A percentile compares a stretch with the other conserved stretches of the same genome.
Evolutionary conservation across 2,329 filamentous ascomycete genomes (phyloP).

Genomic region (Xylariaceae sp.): DNA sequence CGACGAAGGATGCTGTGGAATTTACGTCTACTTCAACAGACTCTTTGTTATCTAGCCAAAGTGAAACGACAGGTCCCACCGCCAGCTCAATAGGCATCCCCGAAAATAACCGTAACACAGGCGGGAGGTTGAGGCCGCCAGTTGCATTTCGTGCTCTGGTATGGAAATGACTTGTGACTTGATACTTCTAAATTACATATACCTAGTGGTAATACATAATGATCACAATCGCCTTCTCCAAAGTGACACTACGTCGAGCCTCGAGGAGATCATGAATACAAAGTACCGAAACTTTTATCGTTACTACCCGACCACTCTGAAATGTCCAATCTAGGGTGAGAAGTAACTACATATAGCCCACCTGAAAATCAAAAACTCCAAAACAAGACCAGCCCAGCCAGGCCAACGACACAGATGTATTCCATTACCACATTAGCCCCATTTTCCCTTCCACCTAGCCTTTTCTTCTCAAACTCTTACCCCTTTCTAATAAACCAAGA

Average conservation of each 20-base stretch:
- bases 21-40: background rate
- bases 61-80: background rate
- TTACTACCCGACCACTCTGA: conserved; percentile 14
- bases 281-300: conserved; percentile 1
- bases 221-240: background rate
- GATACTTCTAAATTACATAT: too few species aligned
- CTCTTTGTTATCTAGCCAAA: background rate
- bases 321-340: conserved; percentile 5
- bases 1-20: too few species aligned
- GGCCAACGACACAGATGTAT: too few species aligned
- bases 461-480: conserved; percentile 46
- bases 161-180: background rate
- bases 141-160: background rate
- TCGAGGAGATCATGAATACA: background rate
- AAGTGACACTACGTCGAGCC: background rate
- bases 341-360: background rate
- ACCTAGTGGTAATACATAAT: background rate
- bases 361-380: background rate
- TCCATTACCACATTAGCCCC: conserved; percentile 24
- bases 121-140: background rate
- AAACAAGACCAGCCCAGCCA: background rate
- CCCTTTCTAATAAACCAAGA: conserved; percentile 52
- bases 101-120: too few species aligned
- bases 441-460: conserved; percentile 9
- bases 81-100: too few species aligned